A percentile compares a stretch with the other conserved stretches of the same genome.
phyloP scores from a whole-genome alignment of 495 filamentous ascomycete genomes.

The Elasticomyces elasticus region DNA sequence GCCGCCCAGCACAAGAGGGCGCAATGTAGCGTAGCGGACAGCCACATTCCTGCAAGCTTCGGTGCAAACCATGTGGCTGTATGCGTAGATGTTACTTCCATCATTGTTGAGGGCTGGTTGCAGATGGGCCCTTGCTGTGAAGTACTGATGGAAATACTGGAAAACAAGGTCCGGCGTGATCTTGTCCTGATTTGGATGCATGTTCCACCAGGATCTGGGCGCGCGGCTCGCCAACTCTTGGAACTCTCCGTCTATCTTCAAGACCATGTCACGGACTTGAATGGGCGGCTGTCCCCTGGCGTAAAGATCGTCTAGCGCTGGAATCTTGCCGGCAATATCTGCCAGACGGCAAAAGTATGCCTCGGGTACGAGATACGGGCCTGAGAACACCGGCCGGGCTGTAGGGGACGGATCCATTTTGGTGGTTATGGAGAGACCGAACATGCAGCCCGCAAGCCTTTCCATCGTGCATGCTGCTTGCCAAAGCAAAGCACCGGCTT shows the following conservation, averaged over 20 bases:
- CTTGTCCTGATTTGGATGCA: neutral
- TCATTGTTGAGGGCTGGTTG: constrained; percentile 27
- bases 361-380: neutral
- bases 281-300: neutral
- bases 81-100: constrained; percentile 16
- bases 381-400: neutral
- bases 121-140: constrained; percentile 27
- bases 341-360: constrained; percentile 6
- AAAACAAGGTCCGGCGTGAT: constrained; percentile 24
- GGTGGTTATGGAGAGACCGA: constrained; percentile 1
- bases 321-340: constrained; percentile 1
- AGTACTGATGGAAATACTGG: constrained; percentile 27
- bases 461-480: constrained; percentile 6
- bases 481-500: constrained; percentile 4
- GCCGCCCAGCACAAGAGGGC: constrained; percentile 20
- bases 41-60: constrained; percentile 26
- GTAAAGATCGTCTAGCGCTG: constrained; percentile 1
- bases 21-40: constrained; percentile 23
- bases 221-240: constrained; percentile 1
- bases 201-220: neutral
- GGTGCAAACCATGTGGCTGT: constrained; percentile 25
- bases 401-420: neutral
- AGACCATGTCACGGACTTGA: constrained; percentile 2
- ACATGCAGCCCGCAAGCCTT: constrained; percentile 5
- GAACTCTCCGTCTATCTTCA: constrained; percentile 5